A percentile compares a stretch with the other conserved stretches of the same genome.
Evolutionary conservation across 352 stramenopile genomes (phyloP).

Genomic region (Elongisporangium anandrum): DNA sequence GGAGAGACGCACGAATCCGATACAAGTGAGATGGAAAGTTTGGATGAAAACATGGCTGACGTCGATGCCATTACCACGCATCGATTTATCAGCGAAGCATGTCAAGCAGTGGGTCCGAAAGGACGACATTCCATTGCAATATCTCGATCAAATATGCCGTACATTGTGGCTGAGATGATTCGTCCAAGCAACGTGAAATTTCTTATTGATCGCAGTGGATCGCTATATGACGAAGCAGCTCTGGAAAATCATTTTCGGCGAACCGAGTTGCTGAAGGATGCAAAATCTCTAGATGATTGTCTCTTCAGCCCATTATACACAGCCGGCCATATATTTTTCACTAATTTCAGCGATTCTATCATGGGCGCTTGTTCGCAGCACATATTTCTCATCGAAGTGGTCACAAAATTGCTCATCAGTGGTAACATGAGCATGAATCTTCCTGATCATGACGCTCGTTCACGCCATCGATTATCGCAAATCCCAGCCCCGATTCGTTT

Average conservation of each 20-base stretch:
- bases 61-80: slow-evolving; percentile 76
- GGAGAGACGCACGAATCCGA: slow-evolving; percentile 13
- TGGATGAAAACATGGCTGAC: slow-evolving; percentile 74
- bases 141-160: slow-evolving; percentile 19
- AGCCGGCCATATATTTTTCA: slow-evolving; percentile 66
- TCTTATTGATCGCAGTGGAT: slow-evolving; percentile 43
- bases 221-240: slow-evolving; percentile 34
- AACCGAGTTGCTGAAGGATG: slow-evolving; percentile 47
- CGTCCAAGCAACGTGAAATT: slow-evolving; percentile 72
- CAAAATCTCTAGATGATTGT: slow-evolving; percentile 46
- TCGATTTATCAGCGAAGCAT: slow-evolving; percentile 69
- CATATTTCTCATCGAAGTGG: slow-evolving; percentile 57
- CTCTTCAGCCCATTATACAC: slow-evolving; percentile 58
- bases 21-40: slow-evolving; percentile 23
- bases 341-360: slow-evolving; percentile 68
- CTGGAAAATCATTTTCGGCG: slow-evolving; percentile 26
- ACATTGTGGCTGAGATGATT: slow-evolving; percentile 70
- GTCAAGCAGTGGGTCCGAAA: slow-evolving; percentile 23
- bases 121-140: slow-evolving; percentile 1
- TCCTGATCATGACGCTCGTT: slow-evolving; percentile 36
- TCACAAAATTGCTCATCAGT: slow-evolving; percentile 60
- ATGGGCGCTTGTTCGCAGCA: slow-evolving; percentile 58
- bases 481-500: slow-evolving; percentile 48
- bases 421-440: slow-evolving; percentile 47
- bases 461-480: slow-evolving; percentile 41